Conservation (phyloP, 1,284 basidiomycete species). For the Flammula alnicola region DNA sequence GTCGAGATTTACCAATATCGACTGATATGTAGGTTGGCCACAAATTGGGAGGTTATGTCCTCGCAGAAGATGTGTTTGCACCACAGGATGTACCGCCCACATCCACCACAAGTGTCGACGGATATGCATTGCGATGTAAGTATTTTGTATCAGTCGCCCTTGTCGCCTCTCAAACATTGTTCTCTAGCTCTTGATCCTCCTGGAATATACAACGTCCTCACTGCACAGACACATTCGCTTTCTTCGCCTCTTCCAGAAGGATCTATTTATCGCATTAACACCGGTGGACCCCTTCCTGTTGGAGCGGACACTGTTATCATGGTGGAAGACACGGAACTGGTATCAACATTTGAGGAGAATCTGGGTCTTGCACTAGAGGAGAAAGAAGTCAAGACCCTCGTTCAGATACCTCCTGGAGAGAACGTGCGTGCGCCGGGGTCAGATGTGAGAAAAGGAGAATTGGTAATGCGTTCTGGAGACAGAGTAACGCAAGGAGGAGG, state of each 20-base stretch:
- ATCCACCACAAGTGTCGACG: slow-evolving; percentile 84
- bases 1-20: background rate
- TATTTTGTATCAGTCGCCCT: background rate
- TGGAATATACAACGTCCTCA: slow-evolving; percentile 76
- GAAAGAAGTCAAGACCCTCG: slow-evolving; percentile 67
- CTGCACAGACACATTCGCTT: slow-evolving; percentile 52
- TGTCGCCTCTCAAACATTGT: background rate
- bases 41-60: slow-evolving; percentile 64
- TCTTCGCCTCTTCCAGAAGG: slow-evolving; percentile 49
- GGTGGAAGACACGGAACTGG: slow-evolving; percentile 88
- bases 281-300: slow-evolving; percentile 74
- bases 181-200: slow-evolving; percentile 58
- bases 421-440: slow-evolving; percentile 78
- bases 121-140: slow-evolving; percentile 80
- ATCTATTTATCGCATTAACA: slow-evolving; percentile 77
- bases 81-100: slow-evolving; percentile 63
- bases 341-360: slow-evolving; percentile 46
- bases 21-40: slow-evolving; percentile 51
- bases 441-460: slow-evolving; percentile 71
- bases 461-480: slow-evolving; percentile 69
- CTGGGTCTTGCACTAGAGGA: slow-evolving; percentile 62
- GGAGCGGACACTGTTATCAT: slow-evolving; percentile 85
- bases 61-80: slow-evolving; percentile 78
- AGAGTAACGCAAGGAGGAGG: slow-evolving; percentile 72
- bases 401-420: slow-evolving; percentile 66